A percentile compares a stretch with the other conserved stretches of the same genome.
Conservation (phyloP, 768 basidiomycete species). For the Erythrobasidium yunnanense region DNA sequence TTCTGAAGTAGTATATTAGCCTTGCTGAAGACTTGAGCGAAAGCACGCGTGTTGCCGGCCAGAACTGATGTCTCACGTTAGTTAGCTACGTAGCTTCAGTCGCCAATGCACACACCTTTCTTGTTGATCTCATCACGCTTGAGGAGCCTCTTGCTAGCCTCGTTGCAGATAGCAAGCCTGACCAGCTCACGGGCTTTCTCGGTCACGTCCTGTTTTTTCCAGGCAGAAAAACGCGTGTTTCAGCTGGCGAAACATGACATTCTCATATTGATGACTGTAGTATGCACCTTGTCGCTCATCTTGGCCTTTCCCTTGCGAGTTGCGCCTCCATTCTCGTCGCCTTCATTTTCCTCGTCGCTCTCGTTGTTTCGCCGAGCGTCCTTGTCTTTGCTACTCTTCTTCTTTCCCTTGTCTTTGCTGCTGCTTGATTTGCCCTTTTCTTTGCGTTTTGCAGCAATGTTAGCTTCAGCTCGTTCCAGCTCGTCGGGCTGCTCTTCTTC, state of each 20-base stretch:
- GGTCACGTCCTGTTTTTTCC: conserved; percentile 12
- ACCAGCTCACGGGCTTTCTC: conserved; percentile 20
- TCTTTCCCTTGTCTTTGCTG: conserved; percentile 2
- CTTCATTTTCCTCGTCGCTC: background rate
- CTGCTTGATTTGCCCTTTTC: conserved; percentile 5
- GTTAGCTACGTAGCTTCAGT: no score
- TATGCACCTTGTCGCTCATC: background rate
- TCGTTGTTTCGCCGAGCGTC: background rate
- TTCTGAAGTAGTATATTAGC: background rate
- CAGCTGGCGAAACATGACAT: background rate
- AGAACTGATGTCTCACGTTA: no score
- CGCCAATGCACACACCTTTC: conserved; percentile 4
- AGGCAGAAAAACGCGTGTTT: background rate
- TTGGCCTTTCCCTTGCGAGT: background rate
- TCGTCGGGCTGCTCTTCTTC: conserved; percentile 18
- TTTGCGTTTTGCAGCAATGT: background rate
- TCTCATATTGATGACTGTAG: background rate
- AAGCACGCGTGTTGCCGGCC: conserved; percentile 2
- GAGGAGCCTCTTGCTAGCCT: conserved; percentile 1
- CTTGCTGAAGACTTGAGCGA: background rate
- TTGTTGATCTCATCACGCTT: conserved; percentile 27
- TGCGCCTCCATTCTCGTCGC: background rate
- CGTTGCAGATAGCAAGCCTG: conserved; percentile 21
- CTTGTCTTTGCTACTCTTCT: background rate
- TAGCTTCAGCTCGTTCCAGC: conserved; percentile 14